These are phyloP conservation scores for Backusella liffmaniae DNA, from an alignment of 192 early-diverging fungal species.

Conservation along the genomic window DNA sequence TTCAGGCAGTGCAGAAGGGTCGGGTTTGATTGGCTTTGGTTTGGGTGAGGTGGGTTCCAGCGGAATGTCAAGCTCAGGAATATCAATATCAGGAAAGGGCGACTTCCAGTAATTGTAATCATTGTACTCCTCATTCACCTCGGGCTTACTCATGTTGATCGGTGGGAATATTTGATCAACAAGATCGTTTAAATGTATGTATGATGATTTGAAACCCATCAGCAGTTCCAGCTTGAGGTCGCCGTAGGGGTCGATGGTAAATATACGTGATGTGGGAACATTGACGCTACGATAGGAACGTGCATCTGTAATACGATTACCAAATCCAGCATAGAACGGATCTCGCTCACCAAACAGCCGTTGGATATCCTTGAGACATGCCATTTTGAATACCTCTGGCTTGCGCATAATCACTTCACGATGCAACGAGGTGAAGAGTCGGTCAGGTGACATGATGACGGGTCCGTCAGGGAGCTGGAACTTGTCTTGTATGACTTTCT, in stretches of 20 bases:
- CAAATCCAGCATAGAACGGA: slow-evolving; percentile 97
- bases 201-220: slow-evolving; percentile 82
- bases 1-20: slow-evolving; percentile 19
- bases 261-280: slow-evolving; percentile 91
- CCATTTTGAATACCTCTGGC: slow-evolving; percentile 98
- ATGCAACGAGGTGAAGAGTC: slow-evolving; percentile 90
- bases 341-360: slow-evolving; percentile 78
- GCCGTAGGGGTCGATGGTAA: slow-evolving; percentile 93
- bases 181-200: slow-evolving; percentile 86
- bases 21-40: slow-evolving; percentile 30
- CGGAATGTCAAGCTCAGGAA: slow-evolving; percentile 36
- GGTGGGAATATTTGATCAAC: slow-evolving; percentile 96
- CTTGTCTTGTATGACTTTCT: slow-evolving; percentile 84
- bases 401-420: slow-evolving; percentile 94
- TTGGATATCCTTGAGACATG: slow-evolving; percentile 89
- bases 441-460: slow-evolving; percentile 94
- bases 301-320: slow-evolving; percentile 91
- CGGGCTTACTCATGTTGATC: slow-evolving; percentile 39
- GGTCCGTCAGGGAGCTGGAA: slow-evolving; percentile 93
- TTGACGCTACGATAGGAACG: slow-evolving; percentile 93
- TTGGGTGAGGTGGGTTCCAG: slow-evolving; percentile 24
- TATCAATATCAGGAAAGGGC: slow-evolving; percentile 53
- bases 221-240: slow-evolving; percentile 91
- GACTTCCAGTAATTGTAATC: slow-evolving; percentile 85
- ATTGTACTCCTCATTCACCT: slow-evolving; percentile 70